phyloP scores from a whole-genome alignment of 2,329 filamentous ascomycete species.

The Fusarium neocosmosporiellum region DNA sequence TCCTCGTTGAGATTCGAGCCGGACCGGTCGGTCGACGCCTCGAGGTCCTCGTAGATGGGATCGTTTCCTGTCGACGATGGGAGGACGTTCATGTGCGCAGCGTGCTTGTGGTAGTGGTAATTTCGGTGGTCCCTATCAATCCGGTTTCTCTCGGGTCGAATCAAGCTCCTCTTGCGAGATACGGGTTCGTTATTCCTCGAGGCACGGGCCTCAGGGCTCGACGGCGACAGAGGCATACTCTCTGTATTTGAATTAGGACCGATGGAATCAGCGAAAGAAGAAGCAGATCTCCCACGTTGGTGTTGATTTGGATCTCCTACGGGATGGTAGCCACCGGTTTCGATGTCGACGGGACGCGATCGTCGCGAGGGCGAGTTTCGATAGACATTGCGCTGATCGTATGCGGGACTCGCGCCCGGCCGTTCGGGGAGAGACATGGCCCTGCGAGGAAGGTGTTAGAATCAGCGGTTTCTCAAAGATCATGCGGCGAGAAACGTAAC shows the following conservation, averaged over 20 bases:
- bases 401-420: slow-evolving; percentile 71
- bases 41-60: slow-evolving; percentile 82
- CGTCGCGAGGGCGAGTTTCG: slow-evolving; percentile 76
- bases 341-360: slow-evolving; percentile 74
- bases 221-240: slow-evolving; percentile 64
- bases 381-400: slow-evolving; percentile 72
- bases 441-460: slow-evolving; percentile 47
- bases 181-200: slow-evolving; percentile 50
- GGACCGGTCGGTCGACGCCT: slow-evolving; percentile 70
- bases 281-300: slow-evolving; percentile 67
- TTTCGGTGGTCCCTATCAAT: slow-evolving; percentile 91
- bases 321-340: slow-evolving; percentile 68
- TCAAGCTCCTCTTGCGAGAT: slow-evolving; percentile 84
- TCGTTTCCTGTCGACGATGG: slow-evolving; percentile 95
- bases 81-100: slow-evolving; percentile 88
- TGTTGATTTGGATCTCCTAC: slow-evolving; percentile 56
- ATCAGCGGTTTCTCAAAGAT: slow-evolving; percentile 5
- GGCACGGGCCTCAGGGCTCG: slow-evolving; percentile 46
- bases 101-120: slow-evolving; percentile 95
- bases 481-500: slow-evolving; percentile 3
- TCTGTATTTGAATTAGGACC: slow-evolving; percentile 68
- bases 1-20: slow-evolving; percentile 59
- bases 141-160: slow-evolving; percentile 87
- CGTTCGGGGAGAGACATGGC: slow-evolving; percentile 73
- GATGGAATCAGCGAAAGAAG: slow-evolving; percentile 69